These are phyloP conservation scores for Ciborinia camelliae DNA, from an alignment of 2,329 filamentous ascomycete species.

Conservation along the genomic window DNA sequence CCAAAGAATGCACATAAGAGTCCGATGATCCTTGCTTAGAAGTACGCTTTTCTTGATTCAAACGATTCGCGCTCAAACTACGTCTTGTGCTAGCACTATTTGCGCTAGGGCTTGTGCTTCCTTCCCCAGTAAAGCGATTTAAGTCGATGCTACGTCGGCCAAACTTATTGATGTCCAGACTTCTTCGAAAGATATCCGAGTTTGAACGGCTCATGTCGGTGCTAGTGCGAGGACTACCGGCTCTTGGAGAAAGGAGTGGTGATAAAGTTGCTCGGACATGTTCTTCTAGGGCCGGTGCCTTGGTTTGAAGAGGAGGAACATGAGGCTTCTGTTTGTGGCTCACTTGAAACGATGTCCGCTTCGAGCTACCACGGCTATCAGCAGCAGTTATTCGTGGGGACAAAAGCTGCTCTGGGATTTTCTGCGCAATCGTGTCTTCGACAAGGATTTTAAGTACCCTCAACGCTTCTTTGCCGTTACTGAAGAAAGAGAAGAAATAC, in stretches of 20 bases:
- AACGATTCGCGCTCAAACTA: conserved; percentile 49
- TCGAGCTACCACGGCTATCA: conserved; percentile 28
- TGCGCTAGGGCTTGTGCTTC: conserved; percentile 61
- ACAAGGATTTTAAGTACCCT: conserved; percentile 58
- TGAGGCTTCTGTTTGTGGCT: conserved; percentile 23
- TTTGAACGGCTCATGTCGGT: conserved; percentile 51
- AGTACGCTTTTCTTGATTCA: conserved; percentile 49
- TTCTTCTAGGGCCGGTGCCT: conserved; percentile 45
- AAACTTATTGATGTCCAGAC: conserved; percentile 45
- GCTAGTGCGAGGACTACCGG: conserved; percentile 52
- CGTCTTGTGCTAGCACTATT: conserved; percentile 41
- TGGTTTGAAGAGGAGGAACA: conserved; percentile 28
- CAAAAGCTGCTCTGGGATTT: conserved; percentile 36
- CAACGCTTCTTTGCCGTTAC: conserved; percentile 77
- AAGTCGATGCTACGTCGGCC: conserved; percentile 50
- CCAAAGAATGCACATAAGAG: conserved; percentile 71
- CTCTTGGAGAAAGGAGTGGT: conserved; percentile 43
- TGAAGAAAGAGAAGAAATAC: conserved; percentile 98
- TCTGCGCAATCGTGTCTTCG: conserved; percentile 37
- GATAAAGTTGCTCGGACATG: conserved; percentile 60
- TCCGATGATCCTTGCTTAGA: conserved; percentile 64
- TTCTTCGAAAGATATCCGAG: conserved; percentile 53
- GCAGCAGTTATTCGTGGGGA: conserved; percentile 25
- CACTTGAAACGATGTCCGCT: conserved; percentile 28
- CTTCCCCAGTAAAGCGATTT: conserved; percentile 43